These are phyloP conservation scores for Globisporangium apiculatum DNA, from an alignment of 352 stramenopile species.

Conservation along the genomic window DNA sequence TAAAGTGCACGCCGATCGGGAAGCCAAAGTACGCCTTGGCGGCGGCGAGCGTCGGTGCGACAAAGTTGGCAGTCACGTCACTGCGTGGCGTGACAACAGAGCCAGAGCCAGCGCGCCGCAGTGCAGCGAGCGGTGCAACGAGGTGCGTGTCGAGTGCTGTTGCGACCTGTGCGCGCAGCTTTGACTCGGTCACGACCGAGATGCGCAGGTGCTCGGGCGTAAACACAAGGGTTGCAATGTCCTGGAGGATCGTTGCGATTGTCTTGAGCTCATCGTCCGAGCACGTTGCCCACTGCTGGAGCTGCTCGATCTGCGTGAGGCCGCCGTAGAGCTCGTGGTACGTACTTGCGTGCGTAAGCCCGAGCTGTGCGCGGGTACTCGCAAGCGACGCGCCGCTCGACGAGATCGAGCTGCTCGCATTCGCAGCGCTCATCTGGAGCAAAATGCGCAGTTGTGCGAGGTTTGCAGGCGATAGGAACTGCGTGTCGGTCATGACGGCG, in stretches of 20 bases:
- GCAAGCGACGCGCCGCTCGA: conserved; percentile 59
- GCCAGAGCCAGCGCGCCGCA: conserved; percentile 6
- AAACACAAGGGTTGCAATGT: conserved; percentile 56
- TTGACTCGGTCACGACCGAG: conserved; percentile 72
- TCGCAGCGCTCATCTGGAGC: conserved; percentile 60
- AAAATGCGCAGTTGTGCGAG: conserved; percentile 67
- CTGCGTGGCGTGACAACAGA: not conserved
- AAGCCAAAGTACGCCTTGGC: conserved; percentile 66
- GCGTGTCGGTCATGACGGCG: conserved; percentile 65
- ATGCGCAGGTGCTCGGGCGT: conserved; percentile 43
- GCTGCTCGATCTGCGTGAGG: conserved; percentile 65
- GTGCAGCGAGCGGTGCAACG: conserved; percentile 28
- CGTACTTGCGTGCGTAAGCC: conserved; percentile 36
- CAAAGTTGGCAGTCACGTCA: conserved; percentile 11
- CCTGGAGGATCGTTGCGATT: conserved; percentile 45
- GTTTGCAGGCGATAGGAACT: conserved; percentile 66
- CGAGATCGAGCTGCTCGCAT: conserved; percentile 63
- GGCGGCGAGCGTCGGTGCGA: conserved; percentile 20
- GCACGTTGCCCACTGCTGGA: conserved; percentile 65
- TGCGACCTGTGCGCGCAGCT: conserved; percentile 46
- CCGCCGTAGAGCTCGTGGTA: conserved; percentile 70
- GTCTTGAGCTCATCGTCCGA: conserved; percentile 56
- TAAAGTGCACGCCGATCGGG: conserved; percentile 78
- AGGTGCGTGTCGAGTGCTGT: conserved; percentile 33
- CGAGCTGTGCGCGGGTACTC: conserved; percentile 46